Base-by-base conservation (phyloP, 345 rosid genomes). In the Tarenaya hassleriana region DNA sequence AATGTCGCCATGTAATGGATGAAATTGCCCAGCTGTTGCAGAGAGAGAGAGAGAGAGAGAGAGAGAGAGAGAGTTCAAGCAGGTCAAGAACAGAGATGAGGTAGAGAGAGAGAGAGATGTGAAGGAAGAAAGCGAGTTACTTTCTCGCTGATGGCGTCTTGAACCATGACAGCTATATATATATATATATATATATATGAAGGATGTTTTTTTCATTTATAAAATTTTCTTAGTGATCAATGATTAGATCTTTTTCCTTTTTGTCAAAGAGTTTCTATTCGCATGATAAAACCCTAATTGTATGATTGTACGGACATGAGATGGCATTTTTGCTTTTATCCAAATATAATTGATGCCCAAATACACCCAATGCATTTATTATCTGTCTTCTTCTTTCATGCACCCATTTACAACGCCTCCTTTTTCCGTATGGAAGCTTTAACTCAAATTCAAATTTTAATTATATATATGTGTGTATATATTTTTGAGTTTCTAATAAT, bases 61-160 rank as follows among this genome's bases (percentile, higher is more conserved):
- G 33, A 10, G 0, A 9, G 10, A 44, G 54, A 13, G 5, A 27
- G 50, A 11, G 16, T 21, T 50, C 19, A n/a, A n/a, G n/a, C n/a
- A n/a, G n/a, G n/a, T n/a, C n/a, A n/a, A n/a, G n/a, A n/a, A n/a
- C n/a, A n/a, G n/a, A n/a, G n/a, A n/a, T n/a, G n/a, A n/a, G n/a
- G n/a, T n/a, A n/a, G n/a, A n/a, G n/a, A n/a, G n/a, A n/a, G n/a
- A n/a, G n/a, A n/a, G 18, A 27, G 38, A 7, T 4, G 24, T 14
- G 31, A 18, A 19, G 10, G 3, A 7, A n/a, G 17, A 29, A 33
- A 15, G 44, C n/a, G 48, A n/a, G 56, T 67, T 54, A 87, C 98
- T 84, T 91, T 91, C 81, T 91, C 96, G 40, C 96, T 87, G 47
- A 91, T 91, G 78, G 98, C 98, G 68, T 91, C 98, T 67, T 91